phyloP scores from a whole-genome alignment of 306 rosid species.

The Glycine tomentella region DNA sequence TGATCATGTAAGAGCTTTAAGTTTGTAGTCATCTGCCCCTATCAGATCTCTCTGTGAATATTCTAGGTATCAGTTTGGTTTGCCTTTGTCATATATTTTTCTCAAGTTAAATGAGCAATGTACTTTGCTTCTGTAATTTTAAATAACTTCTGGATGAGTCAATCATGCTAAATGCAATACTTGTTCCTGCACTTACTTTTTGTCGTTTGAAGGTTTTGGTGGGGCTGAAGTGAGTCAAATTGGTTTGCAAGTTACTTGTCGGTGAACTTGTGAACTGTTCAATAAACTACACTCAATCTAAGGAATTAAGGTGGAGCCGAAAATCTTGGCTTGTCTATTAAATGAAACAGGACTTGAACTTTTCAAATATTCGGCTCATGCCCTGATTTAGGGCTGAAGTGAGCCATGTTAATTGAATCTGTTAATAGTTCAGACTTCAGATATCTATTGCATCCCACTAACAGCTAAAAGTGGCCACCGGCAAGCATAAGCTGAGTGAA shows the following conservation, averaged over 20 bases:
- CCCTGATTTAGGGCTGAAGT: too few relatives aligned
- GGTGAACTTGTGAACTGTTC: too few relatives aligned
- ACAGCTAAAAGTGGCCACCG: too few relatives aligned
- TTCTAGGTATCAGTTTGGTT: conserved; percentile 71
- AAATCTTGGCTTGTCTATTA: too few relatives aligned
- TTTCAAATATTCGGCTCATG: too few relatives aligned
- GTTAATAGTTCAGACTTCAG: too few relatives aligned
- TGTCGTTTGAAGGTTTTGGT: conserved; percentile 3
- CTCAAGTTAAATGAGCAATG: conserved; percentile 58
- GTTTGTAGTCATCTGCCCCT: conserved; percentile 66
- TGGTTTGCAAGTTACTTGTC: neutral
- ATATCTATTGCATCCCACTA: too few relatives aligned
- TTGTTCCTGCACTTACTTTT: conserved; percentile 35
- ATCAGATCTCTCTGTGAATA: conserved; percentile 78
- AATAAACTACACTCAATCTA: too few relatives aligned
- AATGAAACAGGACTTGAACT: too few relatives aligned
- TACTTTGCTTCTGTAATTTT: conserved; percentile 52
- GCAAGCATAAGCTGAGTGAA: neutral
- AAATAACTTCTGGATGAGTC: conserved; percentile 54
- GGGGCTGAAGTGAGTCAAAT: conserved; percentile 21
- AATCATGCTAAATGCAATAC: conserved; percentile 52
- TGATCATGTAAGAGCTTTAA: conserved; percentile 67
- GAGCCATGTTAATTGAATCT: too few relatives aligned
- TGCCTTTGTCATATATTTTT: conserved; percentile 70
- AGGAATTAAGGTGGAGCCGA: too few relatives aligned